Evolutionary conservation across 1,284 basidiomycete species (phyloP).

Genomic region (Volvariella surrecta): DNA sequence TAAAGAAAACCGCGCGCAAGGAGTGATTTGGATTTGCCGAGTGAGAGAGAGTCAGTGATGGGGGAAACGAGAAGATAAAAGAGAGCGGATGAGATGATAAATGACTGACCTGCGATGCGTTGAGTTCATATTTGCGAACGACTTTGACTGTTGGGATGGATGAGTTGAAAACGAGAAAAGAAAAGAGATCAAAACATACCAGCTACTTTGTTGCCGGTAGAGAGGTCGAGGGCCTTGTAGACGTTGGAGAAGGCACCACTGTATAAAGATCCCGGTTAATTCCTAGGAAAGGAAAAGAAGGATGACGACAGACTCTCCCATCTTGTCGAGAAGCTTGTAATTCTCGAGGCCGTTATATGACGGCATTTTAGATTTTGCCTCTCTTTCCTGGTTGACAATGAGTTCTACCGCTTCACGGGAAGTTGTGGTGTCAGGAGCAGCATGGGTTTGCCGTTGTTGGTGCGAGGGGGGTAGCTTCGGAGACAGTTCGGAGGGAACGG

Average conservation of each 20-base stretch:
- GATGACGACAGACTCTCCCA: conserved; percentile 77
- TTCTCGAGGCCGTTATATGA: conserved; percentile 79
- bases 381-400: conserved; percentile 74
- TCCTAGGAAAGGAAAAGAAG: conserved; percentile 12
- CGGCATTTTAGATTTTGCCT: conserved; percentile 74
- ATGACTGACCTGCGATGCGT: conserved; percentile 87
- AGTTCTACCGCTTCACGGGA: conserved; percentile 57
- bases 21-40: conserved; percentile 18
- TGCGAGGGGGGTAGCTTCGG: conserved; percentile 12
- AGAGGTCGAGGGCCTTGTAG: conserved; percentile 84
- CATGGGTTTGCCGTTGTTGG: conserved; percentile 19
- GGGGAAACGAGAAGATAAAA: conserved; percentile 12
- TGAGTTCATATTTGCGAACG: conserved; percentile 95
- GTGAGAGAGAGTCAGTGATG: conserved; percentile 15
- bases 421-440: conserved; percentile 18
- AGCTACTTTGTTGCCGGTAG: conserved; percentile 79
- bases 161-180: conserved; percentile 7
- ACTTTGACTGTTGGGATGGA: conserved; percentile 68
- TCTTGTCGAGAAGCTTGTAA: conserved; percentile 80
- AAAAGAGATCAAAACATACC: conserved; percentile 35
- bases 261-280: conserved; percentile 8
- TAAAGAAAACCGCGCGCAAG: conserved; percentile 27
- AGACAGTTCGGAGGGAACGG: conserved; percentile 14
- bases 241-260: conserved; percentile 98
- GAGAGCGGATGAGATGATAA: conserved; percentile 9